A percentile compares a stretch with the other conserved stretches of the same genome.
These are phyloP conservation scores for Geosmithia putterillii DNA, from an alignment of 2,329 filamentous ascomycete species.

Conservation along the genomic window DNA sequence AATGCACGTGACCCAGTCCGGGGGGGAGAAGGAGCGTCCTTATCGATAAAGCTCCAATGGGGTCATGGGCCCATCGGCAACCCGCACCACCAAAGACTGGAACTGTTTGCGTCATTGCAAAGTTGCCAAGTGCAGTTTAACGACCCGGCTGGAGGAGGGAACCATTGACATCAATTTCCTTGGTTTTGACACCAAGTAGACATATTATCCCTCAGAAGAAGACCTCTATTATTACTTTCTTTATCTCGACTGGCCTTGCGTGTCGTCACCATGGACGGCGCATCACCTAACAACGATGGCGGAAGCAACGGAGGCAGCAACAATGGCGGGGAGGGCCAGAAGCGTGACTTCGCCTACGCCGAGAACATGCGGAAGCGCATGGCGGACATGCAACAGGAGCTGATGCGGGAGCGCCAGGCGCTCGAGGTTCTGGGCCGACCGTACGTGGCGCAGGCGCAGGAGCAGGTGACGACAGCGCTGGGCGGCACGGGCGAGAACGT, in stretches of 20 bases:
- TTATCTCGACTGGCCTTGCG: too few relatives aligned
- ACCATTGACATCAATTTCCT: background rate
- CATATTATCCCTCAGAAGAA: too few relatives aligned
- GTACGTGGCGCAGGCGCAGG: background rate
- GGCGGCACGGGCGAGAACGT: background rate
- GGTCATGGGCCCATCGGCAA: background rate
- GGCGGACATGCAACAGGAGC: background rate
- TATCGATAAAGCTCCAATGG: background rate
- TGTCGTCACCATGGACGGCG: slow-evolving; percentile 1
- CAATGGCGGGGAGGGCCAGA: background rate
- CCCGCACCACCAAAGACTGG: too few relatives aligned
- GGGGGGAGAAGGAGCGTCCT: too few relatives aligned
- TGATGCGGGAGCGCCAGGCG: background rate
- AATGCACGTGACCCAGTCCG: background rate
- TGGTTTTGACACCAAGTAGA: too few relatives aligned
- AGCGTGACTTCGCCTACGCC: slow-evolving; percentile 1
- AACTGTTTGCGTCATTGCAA: background rate
- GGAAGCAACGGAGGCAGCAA: background rate
- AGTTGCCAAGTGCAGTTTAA: too few relatives aligned
- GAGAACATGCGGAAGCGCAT: background rate
- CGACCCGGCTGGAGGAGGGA: background rate
- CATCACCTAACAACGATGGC: background rate
- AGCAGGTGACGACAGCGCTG: background rate
- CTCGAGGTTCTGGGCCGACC: background rate
- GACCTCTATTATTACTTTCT: too few relatives aligned